Conservation (phyloP, 2,329 filamentous ascomycete species). For the Cordyceps cateniannulata region DNA sequence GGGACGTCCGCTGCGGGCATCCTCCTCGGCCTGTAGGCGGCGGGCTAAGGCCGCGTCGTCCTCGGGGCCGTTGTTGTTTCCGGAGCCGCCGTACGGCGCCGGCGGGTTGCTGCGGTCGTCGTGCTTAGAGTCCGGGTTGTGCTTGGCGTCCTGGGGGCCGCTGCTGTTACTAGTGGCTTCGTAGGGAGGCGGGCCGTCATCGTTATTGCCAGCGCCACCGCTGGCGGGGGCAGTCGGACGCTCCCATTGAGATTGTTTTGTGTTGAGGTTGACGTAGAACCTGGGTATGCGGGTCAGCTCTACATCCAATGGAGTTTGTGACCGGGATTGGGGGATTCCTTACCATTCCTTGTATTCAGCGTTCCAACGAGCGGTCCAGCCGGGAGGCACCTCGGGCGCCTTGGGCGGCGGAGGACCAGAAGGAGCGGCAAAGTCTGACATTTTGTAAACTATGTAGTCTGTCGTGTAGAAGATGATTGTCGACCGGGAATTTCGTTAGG, state of each 20-base stretch:
- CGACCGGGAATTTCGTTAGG: background rate
- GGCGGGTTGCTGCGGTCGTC: conserved; percentile 22
- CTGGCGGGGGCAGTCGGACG: conserved; percentile 65
- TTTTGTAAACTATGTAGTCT: conserved; percentile 18
- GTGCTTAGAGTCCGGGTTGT: conserved; percentile 53
- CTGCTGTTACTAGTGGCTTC: conserved; percentile 32
- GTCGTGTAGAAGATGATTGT: background rate
- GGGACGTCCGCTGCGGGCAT: conserved; percentile 42
- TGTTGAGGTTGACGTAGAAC: conserved; percentile 88
- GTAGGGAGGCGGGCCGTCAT: conserved; percentile 62
- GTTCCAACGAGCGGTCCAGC: conserved; percentile 83
- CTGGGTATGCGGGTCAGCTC: conserved; percentile 33
- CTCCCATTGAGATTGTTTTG: conserved; percentile 88
- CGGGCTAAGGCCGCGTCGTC: conserved; percentile 71
- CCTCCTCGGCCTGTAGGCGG: conserved; percentile 76
- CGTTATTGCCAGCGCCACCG: conserved; percentile 35
- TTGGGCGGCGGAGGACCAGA: conserved; percentile 50
- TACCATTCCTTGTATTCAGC: conserved; percentile 82
- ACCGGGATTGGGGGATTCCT: conserved; percentile 13
- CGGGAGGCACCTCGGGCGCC: conserved; percentile 56
- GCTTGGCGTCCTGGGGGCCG: conserved; percentile 51
- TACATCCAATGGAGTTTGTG: too few species aligned
- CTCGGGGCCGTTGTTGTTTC: conserved; percentile 29
- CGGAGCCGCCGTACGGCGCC: conserved; percentile 22
- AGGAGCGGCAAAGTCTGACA: conserved; percentile 50